Conservation (phyloP, 1,139 yeast species). For the Suhomyces ambrosiae region DNA sequence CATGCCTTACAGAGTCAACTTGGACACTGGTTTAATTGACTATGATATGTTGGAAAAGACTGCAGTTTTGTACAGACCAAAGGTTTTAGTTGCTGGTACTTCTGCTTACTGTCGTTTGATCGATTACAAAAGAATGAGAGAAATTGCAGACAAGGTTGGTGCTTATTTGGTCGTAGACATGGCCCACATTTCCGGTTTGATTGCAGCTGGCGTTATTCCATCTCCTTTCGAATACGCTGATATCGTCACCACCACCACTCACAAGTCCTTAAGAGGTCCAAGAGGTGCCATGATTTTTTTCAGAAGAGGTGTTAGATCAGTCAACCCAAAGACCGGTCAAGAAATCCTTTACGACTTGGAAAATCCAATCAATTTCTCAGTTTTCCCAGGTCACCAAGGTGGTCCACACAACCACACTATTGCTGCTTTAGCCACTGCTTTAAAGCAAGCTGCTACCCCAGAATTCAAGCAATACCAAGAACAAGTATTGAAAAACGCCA, state of each 20-base stretch:
- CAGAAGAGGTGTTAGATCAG: slow-evolving; percentile 92
- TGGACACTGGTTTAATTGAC: slow-evolving; percentile 90
- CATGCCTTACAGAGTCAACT: slow-evolving; percentile 95
- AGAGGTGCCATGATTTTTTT: slow-evolving; percentile 99
- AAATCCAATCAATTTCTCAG: slow-evolving; percentile 94
- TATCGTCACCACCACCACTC: slow-evolving; percentile 97
- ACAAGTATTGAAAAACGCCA: slow-evolving; percentile 87
- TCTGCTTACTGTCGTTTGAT: slow-evolving; percentile 95
- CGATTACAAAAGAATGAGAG: slow-evolving; percentile 94
- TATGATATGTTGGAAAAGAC: slow-evolving; percentile 92
- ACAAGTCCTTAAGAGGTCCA: slow-evolving; percentile 97
- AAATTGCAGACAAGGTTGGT: slow-evolving; percentile 94
- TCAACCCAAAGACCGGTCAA: slow-evolving; percentile 89
- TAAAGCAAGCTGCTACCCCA: slow-evolving; percentile 90
- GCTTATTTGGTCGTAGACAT: slow-evolving; percentile 95
- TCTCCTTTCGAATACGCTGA: slow-evolving; percentile 96
- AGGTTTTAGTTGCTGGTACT: slow-evolving; percentile 95
- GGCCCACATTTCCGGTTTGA: slow-evolving; percentile 97
- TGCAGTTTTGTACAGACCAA: slow-evolving; percentile 89
- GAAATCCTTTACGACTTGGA: slow-evolving; percentile 89
- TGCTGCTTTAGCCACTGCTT: slow-evolving; percentile 94
- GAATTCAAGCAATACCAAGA: slow-evolving; percentile 90
- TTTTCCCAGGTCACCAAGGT: slow-evolving; percentile 99
- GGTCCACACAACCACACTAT: slow-evolving; percentile 99
- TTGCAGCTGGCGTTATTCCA: slow-evolving; percentile 95